A percentile compares a stretch with the other conserved stretches of the same genome.
Conservation (phyloP, 495 filamentous ascomycete genomes). For the Podospora australis region DNA sequence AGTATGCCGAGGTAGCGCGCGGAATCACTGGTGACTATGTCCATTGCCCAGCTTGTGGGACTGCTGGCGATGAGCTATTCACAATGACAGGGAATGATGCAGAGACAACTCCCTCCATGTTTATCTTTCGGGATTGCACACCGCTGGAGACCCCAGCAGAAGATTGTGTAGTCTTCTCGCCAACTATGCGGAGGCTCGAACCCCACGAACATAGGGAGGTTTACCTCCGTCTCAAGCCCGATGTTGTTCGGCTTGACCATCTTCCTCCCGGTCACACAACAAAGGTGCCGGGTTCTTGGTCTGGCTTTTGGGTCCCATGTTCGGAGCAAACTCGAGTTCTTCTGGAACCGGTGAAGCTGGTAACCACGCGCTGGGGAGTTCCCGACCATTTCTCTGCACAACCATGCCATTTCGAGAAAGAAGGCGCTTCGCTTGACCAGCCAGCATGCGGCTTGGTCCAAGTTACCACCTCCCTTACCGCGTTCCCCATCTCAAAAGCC, state of each 20-base stretch:
- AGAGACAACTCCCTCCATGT: conserved; percentile 42
- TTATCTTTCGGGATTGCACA: conserved; percentile 60
- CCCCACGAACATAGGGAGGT: conserved; percentile 47
- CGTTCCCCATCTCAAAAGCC: conserved; percentile 1
- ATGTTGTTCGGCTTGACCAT: neutral
- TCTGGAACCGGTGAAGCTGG: neutral
- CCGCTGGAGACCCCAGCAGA: conserved; percentile 36
- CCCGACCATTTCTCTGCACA: neutral
- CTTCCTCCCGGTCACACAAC: neutral
- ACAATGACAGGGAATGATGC: conserved; percentile 19
- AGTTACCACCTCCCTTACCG: neutral
- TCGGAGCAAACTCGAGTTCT: neutral
- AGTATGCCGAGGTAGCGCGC: conserved; percentile 10
- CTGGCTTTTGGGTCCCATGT: neutral
- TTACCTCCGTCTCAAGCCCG: conserved; percentile 33
- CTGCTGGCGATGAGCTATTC: conserved; percentile 54
- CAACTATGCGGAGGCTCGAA: conserved; percentile 43
- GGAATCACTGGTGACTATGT: conserved; percentile 53
- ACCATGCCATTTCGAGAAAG: neutral
- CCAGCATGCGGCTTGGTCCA: neutral
- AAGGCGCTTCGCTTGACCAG: neutral
- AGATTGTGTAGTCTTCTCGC: conserved; percentile 62
- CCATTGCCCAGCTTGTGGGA: conserved; percentile 59
- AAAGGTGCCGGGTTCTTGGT: neutral
- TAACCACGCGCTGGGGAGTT: neutral